A percentile compares a stretch with the other conserved stretches of the same genome.
Conservation (phyloP, 805 yeast species). For the Nakazawaea laoshanensis region DNA sequence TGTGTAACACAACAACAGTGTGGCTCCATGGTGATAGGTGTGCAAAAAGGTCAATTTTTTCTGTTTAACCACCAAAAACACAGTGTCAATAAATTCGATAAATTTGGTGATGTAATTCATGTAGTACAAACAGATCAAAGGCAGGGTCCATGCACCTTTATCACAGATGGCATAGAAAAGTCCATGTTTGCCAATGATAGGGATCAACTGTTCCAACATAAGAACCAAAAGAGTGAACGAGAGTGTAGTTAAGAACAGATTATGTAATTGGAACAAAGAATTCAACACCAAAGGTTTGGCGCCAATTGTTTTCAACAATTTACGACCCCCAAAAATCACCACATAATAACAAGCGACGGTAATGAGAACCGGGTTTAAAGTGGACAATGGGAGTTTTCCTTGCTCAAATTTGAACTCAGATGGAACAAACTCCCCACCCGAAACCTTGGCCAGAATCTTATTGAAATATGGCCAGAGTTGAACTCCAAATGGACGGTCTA, state of each 20-base stretch:
- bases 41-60: conserved; percentile 90
- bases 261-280: conserved; percentile 76
- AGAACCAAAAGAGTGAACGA: conserved; percentile 62
- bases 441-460: conserved; percentile 29
- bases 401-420: conserved; percentile 59
- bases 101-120: conserved; percentile 87
- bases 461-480: conserved; percentile 65
- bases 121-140: conserved; percentile 78
- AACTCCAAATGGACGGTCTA: conserved; percentile 46
- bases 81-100: conserved; percentile 83
- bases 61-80: conserved; percentile 84
- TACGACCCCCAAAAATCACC: conserved; percentile 81
- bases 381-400: conserved; percentile 60
- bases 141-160: conserved; percentile 72
- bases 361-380: conserved; percentile 43
- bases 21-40: conserved; percentile 97
- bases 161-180: conserved; percentile 78
- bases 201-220: conserved; percentile 77
- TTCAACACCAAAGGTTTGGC: conserved; percentile 67
- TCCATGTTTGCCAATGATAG: conserved; percentile 69
- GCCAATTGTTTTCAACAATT: conserved; percentile 38
- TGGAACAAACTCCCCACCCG: conserved; percentile 46
- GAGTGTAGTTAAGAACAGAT: conserved; percentile 60
- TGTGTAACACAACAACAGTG: conserved; percentile 89
- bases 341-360: conserved; percentile 62